A percentile compares a stretch with the other conserved stretches of the same genome.
phyloP scores from a whole-genome alignment of 2,329 filamentous ascomycete genomes.

The Colletotrichum sp. region DNA sequence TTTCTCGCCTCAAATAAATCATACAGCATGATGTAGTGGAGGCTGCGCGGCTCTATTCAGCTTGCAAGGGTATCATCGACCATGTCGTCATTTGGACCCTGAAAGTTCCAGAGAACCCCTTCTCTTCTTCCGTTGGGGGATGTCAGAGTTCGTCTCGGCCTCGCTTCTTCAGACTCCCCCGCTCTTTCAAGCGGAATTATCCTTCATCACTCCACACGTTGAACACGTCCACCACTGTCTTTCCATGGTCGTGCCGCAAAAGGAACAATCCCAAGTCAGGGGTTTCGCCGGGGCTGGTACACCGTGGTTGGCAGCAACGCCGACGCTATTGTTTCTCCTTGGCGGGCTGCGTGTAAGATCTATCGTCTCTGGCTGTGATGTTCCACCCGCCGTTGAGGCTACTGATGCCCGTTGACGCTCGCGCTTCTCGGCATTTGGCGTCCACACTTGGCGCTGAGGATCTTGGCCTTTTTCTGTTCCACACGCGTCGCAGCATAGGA shows the following conservation, averaged over 20 bases:
- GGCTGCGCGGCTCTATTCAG: neutral
- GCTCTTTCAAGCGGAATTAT: constrained; percentile 41
- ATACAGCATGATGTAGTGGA: neutral
- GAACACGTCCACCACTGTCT: constrained; percentile 63
- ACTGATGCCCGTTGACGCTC: constrained; percentile 25
- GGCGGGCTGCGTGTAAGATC: constrained; percentile 40
- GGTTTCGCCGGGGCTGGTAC: constrained; percentile 25
- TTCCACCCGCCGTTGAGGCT: neutral
- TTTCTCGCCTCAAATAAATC: neutral
- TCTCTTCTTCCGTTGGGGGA: neutral
- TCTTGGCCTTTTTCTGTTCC: constrained; percentile 31
- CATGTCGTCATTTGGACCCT: constrained; percentile 21
- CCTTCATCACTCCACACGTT: constrained; percentile 59
- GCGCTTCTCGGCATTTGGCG: constrained; percentile 23
- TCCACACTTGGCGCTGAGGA: constrained; percentile 23
- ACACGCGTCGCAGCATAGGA: constrained; percentile 63
- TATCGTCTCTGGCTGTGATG: constrained; percentile 22
- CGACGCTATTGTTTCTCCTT: constrained; percentile 11
- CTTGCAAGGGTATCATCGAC: constrained; percentile 4
- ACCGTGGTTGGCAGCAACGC: constrained; percentile 4
- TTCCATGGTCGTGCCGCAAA: constrained; percentile 58
- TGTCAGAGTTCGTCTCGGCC: neutral
- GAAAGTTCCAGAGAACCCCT: neutral
- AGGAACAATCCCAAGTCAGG: constrained; percentile 55
- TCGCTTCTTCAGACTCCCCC: neutral